Base-by-base conservation (phyloP, 1,284 basidiomycete genomes). In the Cutaneotrichosporon spelunceum region DNA sequence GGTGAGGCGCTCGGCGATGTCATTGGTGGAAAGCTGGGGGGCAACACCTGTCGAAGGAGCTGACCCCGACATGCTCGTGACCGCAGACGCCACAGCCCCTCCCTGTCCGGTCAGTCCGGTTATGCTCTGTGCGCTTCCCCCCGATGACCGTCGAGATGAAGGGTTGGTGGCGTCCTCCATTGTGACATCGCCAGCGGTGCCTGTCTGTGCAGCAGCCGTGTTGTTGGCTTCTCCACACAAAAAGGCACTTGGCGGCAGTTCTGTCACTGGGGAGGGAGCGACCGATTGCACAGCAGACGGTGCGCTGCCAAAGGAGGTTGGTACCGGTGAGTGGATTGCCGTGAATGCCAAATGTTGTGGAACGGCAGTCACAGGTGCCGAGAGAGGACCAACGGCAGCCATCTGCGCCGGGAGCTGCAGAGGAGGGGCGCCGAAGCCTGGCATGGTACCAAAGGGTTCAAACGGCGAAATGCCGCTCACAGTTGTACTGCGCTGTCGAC, bases 401-500 rank as follows among this genome's bases (percentile, higher is more conserved):
- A 47, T 42, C 13, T 56, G 50, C 11, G 53, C 10, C n/a, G n/a
- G n/a, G 19, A 56, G 13, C 4, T 39, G 30, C 13, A 50, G 48
- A 8, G 39, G 48, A 8, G 48, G 26, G 24, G 14, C 33, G 2
- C 34, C 33, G 23, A 55, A 55, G 16, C 39, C 33, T 3, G 53
- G 3, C 39, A 55, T 53, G 50, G 27, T 27, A 30, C 26, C 33
- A 47, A 42, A 49, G 4, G 33, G 34, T 11, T 63, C 57, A 16
- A 72, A 72, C 13, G 63, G 53, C 4, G 66, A 68, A 2, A 68
- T 68, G 5, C 74, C 76, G 62, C 74, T 76, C 33, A 77, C 72
- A 0, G 76, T 77, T 11, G 76, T 72, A 2, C 76, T 72, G 29
- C 76, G 56, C 60, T 74, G 74, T 36, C 76, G 63, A 39, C 73